Percentiles rank a stretch among this genome's conserved stretches.
These are phyloP conservation scores for Salix koriyanagi DNA, from an alignment of 345 rosid species.

Conservation along the genomic window DNA sequence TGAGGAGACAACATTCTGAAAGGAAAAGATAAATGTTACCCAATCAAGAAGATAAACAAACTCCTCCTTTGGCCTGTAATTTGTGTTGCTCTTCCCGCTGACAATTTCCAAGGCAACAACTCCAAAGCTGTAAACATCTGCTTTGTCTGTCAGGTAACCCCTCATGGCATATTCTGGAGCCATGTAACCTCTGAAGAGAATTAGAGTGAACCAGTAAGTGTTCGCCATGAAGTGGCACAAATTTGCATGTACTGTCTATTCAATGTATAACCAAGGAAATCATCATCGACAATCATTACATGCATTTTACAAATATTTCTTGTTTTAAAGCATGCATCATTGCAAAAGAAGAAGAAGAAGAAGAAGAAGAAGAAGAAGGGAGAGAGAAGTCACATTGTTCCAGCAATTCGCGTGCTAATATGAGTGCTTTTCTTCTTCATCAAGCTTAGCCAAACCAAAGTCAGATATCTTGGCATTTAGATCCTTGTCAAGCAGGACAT, in stretches of 20 bases:
- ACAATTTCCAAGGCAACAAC: slow-evolving; percentile 74
- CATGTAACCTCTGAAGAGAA: slow-evolving; percentile 73
- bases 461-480: slow-evolving; percentile 67
- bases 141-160: slow-evolving; percentile 93
- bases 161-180: slow-evolving; percentile 99
- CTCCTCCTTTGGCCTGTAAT: slow-evolving; percentile 91
- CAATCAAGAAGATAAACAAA: slow-evolving; percentile 92
- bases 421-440: slow-evolving; percentile 73
- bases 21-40: slow-evolving; percentile 31
- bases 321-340: neutral
- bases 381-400: slow-evolving; percentile 48
- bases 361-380: neutral
- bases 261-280: neutral
- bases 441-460: slow-evolving; percentile 69
- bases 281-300: neutral
- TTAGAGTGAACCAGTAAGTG: neutral
- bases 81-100: slow-evolving; percentile 93
- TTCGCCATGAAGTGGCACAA: neutral
- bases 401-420: slow-evolving; percentile 68
- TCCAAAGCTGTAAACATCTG: slow-evolving; percentile 90
- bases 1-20: neutral
- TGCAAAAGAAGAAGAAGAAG: neutral
- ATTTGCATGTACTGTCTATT: neutral
- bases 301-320: neutral
- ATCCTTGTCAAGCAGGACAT: slow-evolving; percentile 60